phyloP scores from a whole-genome alignment of 352 stramenopile genomes.

The Globisporangium iwayamae region DNA sequence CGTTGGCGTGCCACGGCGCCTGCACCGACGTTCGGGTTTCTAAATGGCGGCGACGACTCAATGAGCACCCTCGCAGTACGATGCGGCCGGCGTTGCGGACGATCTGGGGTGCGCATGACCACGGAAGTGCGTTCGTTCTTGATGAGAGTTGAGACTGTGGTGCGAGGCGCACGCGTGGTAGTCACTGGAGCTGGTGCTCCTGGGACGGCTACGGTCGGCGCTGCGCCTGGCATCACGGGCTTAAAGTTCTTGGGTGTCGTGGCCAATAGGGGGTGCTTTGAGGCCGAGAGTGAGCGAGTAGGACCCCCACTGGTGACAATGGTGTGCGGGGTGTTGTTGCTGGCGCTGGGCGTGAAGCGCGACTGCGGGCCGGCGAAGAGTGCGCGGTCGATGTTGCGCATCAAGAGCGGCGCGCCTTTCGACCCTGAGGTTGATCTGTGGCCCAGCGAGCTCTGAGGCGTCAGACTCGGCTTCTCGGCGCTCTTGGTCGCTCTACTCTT shows the following conservation, averaged over 20 bases:
- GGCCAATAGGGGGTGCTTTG: background rate
- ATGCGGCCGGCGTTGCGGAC: conserved; percentile 48
- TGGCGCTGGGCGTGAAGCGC: conserved; percentile 17
- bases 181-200: background rate
- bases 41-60: conserved; percentile 72
- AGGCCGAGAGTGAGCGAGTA: background rate
- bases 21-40: conserved; percentile 31
- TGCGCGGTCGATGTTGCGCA: conserved; percentile 28
- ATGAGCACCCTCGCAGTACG: conserved; percentile 53
- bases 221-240: conserved; percentile 1
- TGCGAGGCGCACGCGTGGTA: conserved; percentile 2
- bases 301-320: background rate
- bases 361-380: conserved; percentile 20
- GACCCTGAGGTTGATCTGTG: background rate
- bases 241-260: conserved; percentile 4
- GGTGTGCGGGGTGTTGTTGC: conserved; percentile 11
- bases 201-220: background rate
- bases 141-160: conserved; percentile 11
- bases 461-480: conserved; percentile 11
- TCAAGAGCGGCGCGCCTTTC: conserved; percentile 25
- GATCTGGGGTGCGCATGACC: conserved; percentile 78
- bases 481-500: conserved; percentile 5
- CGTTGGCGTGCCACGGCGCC: conserved; percentile 17
- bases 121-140: conserved; percentile 23
- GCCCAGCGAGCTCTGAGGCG: conserved; percentile 11